These are phyloP conservation scores for Suillus hirtellus DNA, from an alignment of 768 basidiomycete species.

Conservation along the genomic window DNA sequence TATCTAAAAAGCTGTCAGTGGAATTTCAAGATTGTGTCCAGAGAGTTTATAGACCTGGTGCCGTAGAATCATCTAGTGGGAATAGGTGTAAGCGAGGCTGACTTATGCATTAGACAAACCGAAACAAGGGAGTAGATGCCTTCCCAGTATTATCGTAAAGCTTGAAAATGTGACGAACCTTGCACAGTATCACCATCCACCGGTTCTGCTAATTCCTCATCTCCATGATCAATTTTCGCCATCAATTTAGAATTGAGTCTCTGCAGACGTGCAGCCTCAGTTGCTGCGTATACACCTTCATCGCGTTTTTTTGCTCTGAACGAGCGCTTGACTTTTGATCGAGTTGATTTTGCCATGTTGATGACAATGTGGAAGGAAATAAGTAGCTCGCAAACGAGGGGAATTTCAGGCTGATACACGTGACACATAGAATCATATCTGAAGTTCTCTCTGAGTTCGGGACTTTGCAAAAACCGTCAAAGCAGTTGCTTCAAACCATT, in stretches of 20 bases:
- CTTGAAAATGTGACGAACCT: conserved; percentile 58
- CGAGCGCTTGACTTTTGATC: conserved; percentile 79
- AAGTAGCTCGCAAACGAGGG: neutral
- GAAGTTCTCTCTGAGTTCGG: neutral
- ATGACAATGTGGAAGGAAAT: neutral
- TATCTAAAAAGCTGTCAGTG: conserved; percentile 33
- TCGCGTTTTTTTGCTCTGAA: conserved; percentile 79
- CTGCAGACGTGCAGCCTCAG: conserved; percentile 74
- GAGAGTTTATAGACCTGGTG: conserved; percentile 25
- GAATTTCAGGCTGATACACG: neutral
- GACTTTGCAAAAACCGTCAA: neutral
- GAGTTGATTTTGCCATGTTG: conserved; percentile 78
- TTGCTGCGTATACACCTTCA: conserved; percentile 71
- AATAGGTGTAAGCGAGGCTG: neutral
- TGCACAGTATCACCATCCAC: conserved; percentile 26
- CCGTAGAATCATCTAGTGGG: conserved; percentile 19
- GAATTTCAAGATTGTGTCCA: neutral
- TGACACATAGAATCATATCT: neutral
- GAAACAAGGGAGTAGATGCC: neutral
- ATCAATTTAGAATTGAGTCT: conserved; percentile 69
- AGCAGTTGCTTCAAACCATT: neutral
- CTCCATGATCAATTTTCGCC: conserved; percentile 42
- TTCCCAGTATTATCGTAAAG: conserved; percentile 14
- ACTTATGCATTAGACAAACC: neutral
- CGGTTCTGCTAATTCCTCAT: conserved; percentile 22